These are phyloP conservation scores for Vaccinium macrocarpon DNA, from an alignment of 148 eudicot genomes.

Conservation along the genomic window DNA sequence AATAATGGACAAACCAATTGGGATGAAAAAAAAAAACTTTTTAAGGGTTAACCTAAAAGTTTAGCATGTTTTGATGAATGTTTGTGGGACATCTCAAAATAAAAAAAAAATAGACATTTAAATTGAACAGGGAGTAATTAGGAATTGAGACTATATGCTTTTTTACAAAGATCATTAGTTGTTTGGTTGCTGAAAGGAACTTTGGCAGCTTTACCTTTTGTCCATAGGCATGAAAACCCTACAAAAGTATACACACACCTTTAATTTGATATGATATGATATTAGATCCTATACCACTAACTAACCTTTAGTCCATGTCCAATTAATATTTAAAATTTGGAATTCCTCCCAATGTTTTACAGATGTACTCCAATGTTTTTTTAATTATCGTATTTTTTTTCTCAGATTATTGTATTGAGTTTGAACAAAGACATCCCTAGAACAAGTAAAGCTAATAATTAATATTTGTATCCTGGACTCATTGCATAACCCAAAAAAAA, in stretches of 20 bases:
- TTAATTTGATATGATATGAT: slow-evolving; percentile 11
- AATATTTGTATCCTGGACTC: neutral
- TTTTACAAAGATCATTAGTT: slow-evolving; percentile 13
- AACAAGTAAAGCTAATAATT: neutral
- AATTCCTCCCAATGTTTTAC: neutral
- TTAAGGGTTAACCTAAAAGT: too few species aligned
- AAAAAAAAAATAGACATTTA: too few species aligned
- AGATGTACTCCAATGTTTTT: neutral
- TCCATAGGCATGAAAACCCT: slow-evolving; percentile 7
- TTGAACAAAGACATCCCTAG: neutral
- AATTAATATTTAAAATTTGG: too few species aligned
- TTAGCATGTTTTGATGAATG: too few species aligned
- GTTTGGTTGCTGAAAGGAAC: slow-evolving; percentile 12
- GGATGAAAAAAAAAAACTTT: too few species aligned
- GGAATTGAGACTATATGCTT: neutral
- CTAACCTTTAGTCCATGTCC: neutral
- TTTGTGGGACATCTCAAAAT: too few species aligned
- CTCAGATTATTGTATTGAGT: neutral
- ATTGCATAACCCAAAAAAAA: neutral
- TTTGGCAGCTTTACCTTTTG: slow-evolving; percentile 10
- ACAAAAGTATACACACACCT: neutral
- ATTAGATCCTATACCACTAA: neutral
- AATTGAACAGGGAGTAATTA: too few species aligned
- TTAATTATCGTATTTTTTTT: neutral
- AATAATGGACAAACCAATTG: too few species aligned